Base-by-base conservation (phyloP, 352 stramenopile species). In the Phytophthora niederhauseri region DNA sequence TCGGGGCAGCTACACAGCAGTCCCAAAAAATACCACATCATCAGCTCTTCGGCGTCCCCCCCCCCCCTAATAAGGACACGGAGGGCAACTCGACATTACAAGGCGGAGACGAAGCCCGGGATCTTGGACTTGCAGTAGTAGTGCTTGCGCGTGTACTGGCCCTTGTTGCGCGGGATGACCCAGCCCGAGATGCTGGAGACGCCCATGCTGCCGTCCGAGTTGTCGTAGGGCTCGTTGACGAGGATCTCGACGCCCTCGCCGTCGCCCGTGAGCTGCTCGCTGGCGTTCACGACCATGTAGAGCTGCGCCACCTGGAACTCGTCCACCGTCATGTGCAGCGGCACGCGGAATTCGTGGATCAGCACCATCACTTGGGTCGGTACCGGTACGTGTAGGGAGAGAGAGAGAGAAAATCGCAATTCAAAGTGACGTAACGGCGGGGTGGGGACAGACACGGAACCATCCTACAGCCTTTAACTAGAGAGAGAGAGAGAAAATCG, bases 51-150 rank as follows among this genome's bases (percentile, higher is more conserved):
- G 4, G 24, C 24, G 2, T 3, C 24, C 2, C 24, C 2, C 24
- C 24, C 24, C 9, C 8, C 34, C 34, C 34, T 41, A 41, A 41
- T 41, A 41, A 41, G 34, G 31, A 38, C 31, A 15, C 9, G 9
- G 1, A 38, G 0, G 0, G 31, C 28, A 31, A 26, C 28, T 5
- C 26, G 5, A 2, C 26, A 30, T 30, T 90, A 94, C 87, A 95
- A 87, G 46, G 85, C 81, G 5, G 85, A 93, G 11, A 95, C 77
- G 63, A 92, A 89, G 64, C 82, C 77, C 8, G 89, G 89, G 68
- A 96, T 93, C 70, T 92, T 89, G 62, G 79, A 91, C 76, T 91
- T 90, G 81, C 81, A 87, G 74, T 93, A 94, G 74, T 96, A 96
- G 75, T 96, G 87, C 71, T 96, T 96, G 68, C 87, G 84, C 57